Evolutionary conservation across 768 basidiomycete species (phyloP).

Genomic region (Guyanaporus albipodus): DNA sequence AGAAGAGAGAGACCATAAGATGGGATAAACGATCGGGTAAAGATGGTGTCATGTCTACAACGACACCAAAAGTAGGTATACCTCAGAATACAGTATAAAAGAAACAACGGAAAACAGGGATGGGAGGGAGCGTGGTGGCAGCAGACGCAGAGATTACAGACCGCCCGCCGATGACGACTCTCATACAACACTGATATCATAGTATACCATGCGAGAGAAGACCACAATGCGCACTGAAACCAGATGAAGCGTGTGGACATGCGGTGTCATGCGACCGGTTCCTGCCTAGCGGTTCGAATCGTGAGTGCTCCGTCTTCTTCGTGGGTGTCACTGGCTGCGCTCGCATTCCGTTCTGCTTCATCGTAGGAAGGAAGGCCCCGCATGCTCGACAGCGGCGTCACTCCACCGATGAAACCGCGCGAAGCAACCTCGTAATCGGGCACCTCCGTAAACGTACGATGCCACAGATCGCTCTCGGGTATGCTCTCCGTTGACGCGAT

Average conservation of each 20-base stretch:
- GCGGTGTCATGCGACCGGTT: not conserved
- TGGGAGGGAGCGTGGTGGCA: too few species aligned
- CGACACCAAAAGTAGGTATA: too few species aligned
- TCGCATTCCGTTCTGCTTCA: constrained; percentile 42
- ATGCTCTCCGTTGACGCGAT: constrained; percentile 16
- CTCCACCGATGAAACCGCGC: constrained; percentile 85
- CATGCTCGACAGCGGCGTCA: constrained; percentile 77
- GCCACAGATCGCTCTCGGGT: constrained; percentile 40
- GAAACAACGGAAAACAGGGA: not conserved
- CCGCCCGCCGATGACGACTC: not conserved
- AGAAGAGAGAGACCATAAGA: too few species aligned
- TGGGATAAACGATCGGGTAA: too few species aligned
- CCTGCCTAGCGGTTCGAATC: constrained; percentile 2
- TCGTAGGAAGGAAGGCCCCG: constrained; percentile 85
- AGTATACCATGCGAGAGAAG: too few species aligned
- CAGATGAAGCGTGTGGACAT: not conserved
- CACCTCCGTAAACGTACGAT: constrained; percentile 68
- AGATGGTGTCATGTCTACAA: too few species aligned
- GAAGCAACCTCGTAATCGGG: constrained; percentile 85
- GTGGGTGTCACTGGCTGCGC: not conserved
- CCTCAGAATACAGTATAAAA: not conserved
- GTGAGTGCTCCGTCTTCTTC: constrained; percentile 10
- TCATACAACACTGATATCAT: not conserved
- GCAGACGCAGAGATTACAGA: too few species aligned
- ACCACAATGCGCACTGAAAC: not conserved